Base-by-base conservation (phyloP, 2,329 filamentous ascomycete species). In the Xylariaceae sp. region DNA sequence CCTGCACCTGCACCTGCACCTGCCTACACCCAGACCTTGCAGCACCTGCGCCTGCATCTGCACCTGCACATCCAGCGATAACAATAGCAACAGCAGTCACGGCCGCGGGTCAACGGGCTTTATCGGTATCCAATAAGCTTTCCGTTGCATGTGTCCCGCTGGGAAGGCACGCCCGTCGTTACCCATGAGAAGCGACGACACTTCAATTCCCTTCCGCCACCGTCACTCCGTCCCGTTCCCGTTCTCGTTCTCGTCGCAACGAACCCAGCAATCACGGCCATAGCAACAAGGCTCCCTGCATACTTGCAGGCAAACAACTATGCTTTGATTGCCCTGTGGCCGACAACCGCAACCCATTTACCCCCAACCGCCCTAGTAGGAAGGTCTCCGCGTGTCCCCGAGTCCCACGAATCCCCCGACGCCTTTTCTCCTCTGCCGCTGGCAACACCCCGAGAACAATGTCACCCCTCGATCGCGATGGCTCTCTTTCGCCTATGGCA, bases 401-500 rank as follows among this genome's bases (percentile, higher is more conserved):
- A 34, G 16, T 15, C 30, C 13, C 5, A 16, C 34, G 8, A n/a
- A 15, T 30, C 36, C 41, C 15, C 41, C 15, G 13, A 30, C 36
- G 34, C 19, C 34, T 15, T 16, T n/a, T 5, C 32, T 32, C 8
- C 18, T 16, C 3, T 16, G 8, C 13, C 18, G 29, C 29, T 18
- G 30, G 26, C 5, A 29, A 37, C 19, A 30, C n/a, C 19, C 29
- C 40, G 43, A 41, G 40, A 54, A 43, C 51, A 45, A 67, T 67
- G 65, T 59, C 62, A 40, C 39, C 55, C 21, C 55, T 52, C 19
- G 49, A 61, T 39, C 63, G 61, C 51, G 66, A 70, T 59, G 68
- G 67, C 48, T 70, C 70, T 12, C 55, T 68, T 40, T 71, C 71
- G 39, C 71, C 72, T 19, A 68, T 65, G 63, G 66, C 69, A 29